Evolutionary conservation across 192 early-diverging fungal species (phyloP).

Genomic region (Diversispora epigaea): DNA sequence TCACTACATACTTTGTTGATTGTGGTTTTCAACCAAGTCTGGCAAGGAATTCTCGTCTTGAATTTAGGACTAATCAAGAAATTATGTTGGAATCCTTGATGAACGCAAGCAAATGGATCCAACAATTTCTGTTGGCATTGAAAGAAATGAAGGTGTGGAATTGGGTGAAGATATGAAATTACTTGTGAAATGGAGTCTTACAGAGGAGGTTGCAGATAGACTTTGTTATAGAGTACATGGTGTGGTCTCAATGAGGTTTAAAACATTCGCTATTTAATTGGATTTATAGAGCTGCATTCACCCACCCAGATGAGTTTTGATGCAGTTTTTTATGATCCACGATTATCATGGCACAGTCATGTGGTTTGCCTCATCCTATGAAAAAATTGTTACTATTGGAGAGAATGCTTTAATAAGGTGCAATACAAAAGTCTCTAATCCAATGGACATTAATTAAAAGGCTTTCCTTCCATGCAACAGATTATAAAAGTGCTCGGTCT

Average conservation of each 20-base stretch:
- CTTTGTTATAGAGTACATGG: neutral
- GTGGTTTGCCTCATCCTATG: neutral
- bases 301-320: neutral
- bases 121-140: neutral
- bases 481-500: neutral
- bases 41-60: neutral
- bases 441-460: neutral
- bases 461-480: slow-evolving; percentile 6
- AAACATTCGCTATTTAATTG: neutral
- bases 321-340: neutral
- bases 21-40: neutral
- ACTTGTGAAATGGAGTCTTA: slow-evolving; percentile 10
- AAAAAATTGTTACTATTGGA: neutral
- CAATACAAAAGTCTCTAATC: neutral
- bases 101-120: neutral
- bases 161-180: slow-evolving; percentile 13
- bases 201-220: neutral
- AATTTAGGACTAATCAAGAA: neutral
- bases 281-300: neutral
- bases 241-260: neutral
- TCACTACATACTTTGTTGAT: neutral
- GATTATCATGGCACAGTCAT: slow-evolving; percentile 1
- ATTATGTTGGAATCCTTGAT: slow-evolving; percentile 12
- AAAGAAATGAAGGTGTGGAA: neutral
- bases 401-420: too few species aligned